These are phyloP conservation scores for Lodderomyces orthopsilosis DNA, from an alignment of 1,139 yeast genomes.

Conservation along the genomic window DNA sequence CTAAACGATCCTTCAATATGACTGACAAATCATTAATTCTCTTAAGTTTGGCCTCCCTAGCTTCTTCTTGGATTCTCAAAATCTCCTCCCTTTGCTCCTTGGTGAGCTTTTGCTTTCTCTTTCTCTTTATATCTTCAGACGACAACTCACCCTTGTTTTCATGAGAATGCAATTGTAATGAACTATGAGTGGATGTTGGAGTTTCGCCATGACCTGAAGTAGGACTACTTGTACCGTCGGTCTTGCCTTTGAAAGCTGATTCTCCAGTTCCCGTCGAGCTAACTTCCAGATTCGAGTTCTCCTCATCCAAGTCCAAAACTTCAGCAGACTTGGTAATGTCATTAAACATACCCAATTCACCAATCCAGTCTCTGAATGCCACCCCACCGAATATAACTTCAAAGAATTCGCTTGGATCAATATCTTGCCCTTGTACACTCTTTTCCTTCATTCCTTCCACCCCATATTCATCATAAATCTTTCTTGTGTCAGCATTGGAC, in stretches of 20 bases:
- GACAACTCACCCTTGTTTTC: conserved; percentile 5
- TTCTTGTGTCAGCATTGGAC: conserved; percentile 36
- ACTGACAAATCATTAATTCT: conserved; percentile 53
- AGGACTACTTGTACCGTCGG: background rate
- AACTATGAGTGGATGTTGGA: background rate
- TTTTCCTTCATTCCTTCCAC: conserved; percentile 39
- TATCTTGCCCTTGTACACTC: conserved; percentile 23
- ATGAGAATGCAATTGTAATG: background rate
- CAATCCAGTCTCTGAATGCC: conserved; percentile 65
- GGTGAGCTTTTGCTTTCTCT: conserved; percentile 39
- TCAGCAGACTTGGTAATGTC: conserved; percentile 76
- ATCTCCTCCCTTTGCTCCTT: conserved; percentile 57
- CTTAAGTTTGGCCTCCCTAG: conserved; percentile 50
- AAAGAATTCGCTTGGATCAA: conserved; percentile 53
- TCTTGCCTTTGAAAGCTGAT: conserved; percentile 14
- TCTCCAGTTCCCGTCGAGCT: background rate
- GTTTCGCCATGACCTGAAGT: background rate
- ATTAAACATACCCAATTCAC: conserved; percentile 82
- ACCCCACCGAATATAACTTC: conserved; percentile 88
- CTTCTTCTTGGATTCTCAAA: conserved; percentile 50
- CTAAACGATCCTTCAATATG: conserved; percentile 45
- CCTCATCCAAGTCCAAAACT: conserved; percentile 43
- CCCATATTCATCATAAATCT: conserved; percentile 43
- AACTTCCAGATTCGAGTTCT: conserved; percentile 9
- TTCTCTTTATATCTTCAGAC: conserved; percentile 23